These are phyloP conservation scores for Stagonosporopsis tanaceti DNA, from an alignment of 2,329 filamentous ascomycete species.

Conservation along the genomic window DNA sequence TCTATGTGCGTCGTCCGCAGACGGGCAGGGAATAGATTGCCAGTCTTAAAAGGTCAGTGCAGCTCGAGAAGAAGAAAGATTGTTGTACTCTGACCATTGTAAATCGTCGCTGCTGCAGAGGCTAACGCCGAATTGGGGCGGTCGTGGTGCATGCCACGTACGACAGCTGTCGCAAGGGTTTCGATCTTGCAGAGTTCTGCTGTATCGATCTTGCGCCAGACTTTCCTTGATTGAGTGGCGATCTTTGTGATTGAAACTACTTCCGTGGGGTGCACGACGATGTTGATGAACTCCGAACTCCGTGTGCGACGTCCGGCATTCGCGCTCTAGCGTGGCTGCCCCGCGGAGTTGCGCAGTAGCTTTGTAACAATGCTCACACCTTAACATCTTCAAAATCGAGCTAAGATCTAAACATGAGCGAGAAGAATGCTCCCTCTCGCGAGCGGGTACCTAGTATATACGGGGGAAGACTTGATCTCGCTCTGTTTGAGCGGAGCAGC, in stretches of 20 bases:
- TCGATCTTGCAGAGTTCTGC: neutral
- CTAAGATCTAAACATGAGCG: too few species aligned
- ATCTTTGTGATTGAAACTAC: neutral
- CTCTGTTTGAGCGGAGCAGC: too few species aligned
- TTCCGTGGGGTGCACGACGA: neutral
- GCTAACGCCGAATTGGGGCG: neutral
- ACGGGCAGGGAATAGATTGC: conserved; percentile 41
- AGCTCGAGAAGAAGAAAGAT: neutral
- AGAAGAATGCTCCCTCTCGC: too few species aligned
- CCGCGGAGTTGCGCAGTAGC: too few species aligned
- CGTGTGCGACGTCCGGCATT: neutral
- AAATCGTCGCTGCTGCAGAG: neutral
- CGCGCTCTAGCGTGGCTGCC: neutral
- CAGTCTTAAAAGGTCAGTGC: conserved; percentile 27
- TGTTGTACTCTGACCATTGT: conserved; percentile 18
- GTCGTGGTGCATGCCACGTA: neutral
- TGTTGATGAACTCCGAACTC: conserved; percentile 4
- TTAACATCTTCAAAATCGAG: too few species aligned
- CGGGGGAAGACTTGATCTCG: too few species aligned
- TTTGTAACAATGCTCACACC: too few species aligned
- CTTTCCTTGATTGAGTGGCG: neutral
- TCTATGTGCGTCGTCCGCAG: conserved; percentile 37
- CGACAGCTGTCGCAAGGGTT: neutral
- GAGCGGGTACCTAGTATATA: too few species aligned
- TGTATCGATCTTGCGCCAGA: neutral